Evolutionary conservation across 345 rosid genomes (phyloP), one percentile per base, ranked within the genome.

Genomic region (Eucalyptus sp.): DNA sequence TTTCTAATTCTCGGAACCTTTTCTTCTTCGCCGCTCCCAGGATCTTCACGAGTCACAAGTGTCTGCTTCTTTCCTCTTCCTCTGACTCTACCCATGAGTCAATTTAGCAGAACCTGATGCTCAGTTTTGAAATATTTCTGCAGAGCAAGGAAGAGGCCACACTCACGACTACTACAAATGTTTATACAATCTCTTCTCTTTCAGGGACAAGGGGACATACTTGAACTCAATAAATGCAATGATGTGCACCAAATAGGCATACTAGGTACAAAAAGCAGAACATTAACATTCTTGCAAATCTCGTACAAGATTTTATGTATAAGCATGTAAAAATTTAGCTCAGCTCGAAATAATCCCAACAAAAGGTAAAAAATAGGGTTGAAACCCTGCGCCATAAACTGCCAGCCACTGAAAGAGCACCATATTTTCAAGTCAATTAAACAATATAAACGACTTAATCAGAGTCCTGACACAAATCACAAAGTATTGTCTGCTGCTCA

Each of bases 11-110:
- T 87, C 3, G 95, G 96, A 85, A 92, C 88, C 71, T 95, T 94
- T 86, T 95, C 98, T 81, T 95, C 98, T 87, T 96, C 96, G 8
- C 90, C 97, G 25, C 93, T 95, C 88, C 92, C 94, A 50, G 86
- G 92, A 90, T 94, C 97, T 64, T 93, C 96, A 51, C 86, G 88
- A 50, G 92, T 87, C 58, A 31, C 88, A 51, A 89, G 90, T 48
- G 88, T 91, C 92, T 91, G 95, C 92, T 94, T 95, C 96, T 93
- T 96, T 86, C 95, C 95, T 91, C 94, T 96, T 52, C 97, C 96
- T 93, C 95, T 94, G 31, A 94, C 96, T 93, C 96, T 93, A 87
- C 94, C 93, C 96, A 94, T 93, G 44, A 50, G 41, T 33, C 44
- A 81, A 51, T 51, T 5, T 56, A 50, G 31, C 86, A 43, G 44